phyloP scores from a whole-genome alignment of 768 basidiomycete genomes.

The Paxillus ammoniavirescens region DNA sequence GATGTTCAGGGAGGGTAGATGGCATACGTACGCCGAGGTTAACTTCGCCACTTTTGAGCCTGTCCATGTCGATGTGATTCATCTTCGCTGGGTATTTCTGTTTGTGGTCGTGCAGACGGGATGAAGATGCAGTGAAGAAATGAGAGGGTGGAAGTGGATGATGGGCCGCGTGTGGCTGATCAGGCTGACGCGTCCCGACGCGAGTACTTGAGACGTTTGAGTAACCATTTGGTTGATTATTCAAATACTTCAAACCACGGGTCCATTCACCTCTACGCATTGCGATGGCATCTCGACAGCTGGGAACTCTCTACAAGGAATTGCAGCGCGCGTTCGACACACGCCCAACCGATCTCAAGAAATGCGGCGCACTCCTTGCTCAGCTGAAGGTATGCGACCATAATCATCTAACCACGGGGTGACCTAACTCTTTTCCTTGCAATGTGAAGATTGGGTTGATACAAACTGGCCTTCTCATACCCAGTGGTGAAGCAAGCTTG shows the following conservation, averaged over 20 bases:
- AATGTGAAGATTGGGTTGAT: constrained; percentile 68
- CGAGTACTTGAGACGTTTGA: constrained; percentile 19
- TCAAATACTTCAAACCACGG: neutral
- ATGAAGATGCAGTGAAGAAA: neutral
- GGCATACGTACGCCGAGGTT: constrained; percentile 82
- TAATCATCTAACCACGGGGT: neutral
- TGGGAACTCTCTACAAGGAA: constrained; percentile 62
- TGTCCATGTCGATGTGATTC: constrained; percentile 77
- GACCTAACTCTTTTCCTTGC: neutral
- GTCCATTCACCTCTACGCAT: neutral
- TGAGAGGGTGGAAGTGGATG: constrained; percentile 21
- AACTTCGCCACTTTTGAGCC: constrained; percentile 92
- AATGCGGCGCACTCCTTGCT: constrained; percentile 58
- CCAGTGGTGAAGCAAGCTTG: constrained; percentile 59
- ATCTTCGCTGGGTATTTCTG: constrained; percentile 30
- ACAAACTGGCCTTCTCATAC: constrained; percentile 73
- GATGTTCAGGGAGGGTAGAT: neutral
- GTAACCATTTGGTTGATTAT: neutral
- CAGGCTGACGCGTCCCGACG: constrained; percentile 56
- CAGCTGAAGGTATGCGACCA: constrained; percentile 66
- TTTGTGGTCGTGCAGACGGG: neutral
- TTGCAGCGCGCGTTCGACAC: constrained; percentile 66
- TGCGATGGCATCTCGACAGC: constrained; percentile 50
- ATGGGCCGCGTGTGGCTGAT: constrained; percentile 18
- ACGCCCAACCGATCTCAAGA: constrained; percentile 65